phyloP scores from a whole-genome alignment of 2,329 filamentous ascomycete species.

The Colletotrichum filicis region DNA sequence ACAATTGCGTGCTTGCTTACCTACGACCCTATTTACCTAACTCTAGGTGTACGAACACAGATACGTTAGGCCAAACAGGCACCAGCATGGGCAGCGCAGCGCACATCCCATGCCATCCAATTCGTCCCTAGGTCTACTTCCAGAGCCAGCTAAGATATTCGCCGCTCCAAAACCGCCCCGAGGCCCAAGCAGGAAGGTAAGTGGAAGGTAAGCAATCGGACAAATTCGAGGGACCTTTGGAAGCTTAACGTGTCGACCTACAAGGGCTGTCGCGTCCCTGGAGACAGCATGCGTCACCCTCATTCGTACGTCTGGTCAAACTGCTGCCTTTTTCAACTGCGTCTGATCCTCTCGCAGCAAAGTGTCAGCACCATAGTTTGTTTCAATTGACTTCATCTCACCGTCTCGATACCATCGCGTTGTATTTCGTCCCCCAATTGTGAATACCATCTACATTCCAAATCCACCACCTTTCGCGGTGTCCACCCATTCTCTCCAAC shows the following conservation, averaged over 20 bases:
- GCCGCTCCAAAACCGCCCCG: background rate
- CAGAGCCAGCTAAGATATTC: background rate
- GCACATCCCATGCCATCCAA: background rate
- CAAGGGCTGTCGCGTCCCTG: constrained; percentile 22
- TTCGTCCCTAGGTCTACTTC: background rate
- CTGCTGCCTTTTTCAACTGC: background rate
- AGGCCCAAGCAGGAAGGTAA: constrained; percentile 16
- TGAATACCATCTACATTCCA: background rate
- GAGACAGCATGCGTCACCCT: constrained; percentile 23
- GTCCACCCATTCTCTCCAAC: background rate
- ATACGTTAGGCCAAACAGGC: background rate
- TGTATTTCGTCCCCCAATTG: background rate
- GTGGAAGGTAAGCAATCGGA: constrained; percentile 10
- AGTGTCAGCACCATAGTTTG: background rate
- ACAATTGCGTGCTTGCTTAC: background rate
- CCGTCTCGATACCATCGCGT: background rate
- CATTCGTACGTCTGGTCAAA: constrained; percentile 19
- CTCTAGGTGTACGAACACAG: too few relatives aligned
- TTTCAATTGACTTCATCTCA: background rate
- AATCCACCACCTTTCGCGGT: background rate
- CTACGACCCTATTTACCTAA: background rate
- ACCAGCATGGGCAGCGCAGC: background rate
- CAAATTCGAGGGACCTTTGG: too few relatives aligned
- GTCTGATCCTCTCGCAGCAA: background rate
- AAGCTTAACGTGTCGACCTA: background rate